A percentile compares a stretch with the other conserved stretches of the same genome.
Conservation (phyloP, 2,329 filamentous ascomycete species). For the Aspergillus sp. region DNA sequence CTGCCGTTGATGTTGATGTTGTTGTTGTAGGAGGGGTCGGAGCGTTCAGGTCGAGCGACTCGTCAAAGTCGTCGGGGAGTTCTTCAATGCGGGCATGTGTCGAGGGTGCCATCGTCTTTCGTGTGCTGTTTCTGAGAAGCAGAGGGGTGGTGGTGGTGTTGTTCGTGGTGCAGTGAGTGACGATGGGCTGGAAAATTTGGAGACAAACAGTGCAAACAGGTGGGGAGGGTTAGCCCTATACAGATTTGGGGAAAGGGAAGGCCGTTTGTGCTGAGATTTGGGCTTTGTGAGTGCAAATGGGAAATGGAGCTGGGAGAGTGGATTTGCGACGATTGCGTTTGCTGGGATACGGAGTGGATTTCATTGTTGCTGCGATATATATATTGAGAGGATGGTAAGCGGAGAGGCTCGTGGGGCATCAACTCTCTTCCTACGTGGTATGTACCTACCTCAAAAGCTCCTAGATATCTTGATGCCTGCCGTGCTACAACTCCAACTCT, state of each 20-base stretch:
- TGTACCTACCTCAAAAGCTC: background rate
- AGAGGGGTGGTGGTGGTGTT: background rate
- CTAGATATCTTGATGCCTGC: background rate
- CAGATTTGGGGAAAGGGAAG: background rate
- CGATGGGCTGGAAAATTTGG: constrained; percentile 5
- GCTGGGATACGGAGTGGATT: background rate
- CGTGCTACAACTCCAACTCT: background rate
- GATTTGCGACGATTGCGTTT: background rate
- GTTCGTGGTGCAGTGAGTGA: background rate
- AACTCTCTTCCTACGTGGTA: background rate
- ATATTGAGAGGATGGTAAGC: background rate
- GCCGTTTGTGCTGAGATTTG: background rate
- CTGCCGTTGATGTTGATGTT: constrained; percentile 30
- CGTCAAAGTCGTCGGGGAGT: constrained; percentile 56
- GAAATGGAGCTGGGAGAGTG: background rate
- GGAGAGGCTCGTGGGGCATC: background rate
- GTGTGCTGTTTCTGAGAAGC: background rate
- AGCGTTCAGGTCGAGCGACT: constrained; percentile 50
- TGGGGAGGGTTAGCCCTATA: constrained; percentile 26
- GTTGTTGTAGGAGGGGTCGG: background rate
- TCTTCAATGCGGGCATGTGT: constrained; percentile 56
- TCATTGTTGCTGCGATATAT: background rate
- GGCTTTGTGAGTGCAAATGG: background rate
- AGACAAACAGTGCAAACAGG: constrained; percentile 37
- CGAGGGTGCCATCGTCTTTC: constrained; percentile 54